These are phyloP conservation scores for Hibiscus mutabilis DNA, from an alignment of 345 rosid genomes.

Conservation along the genomic window DNA sequence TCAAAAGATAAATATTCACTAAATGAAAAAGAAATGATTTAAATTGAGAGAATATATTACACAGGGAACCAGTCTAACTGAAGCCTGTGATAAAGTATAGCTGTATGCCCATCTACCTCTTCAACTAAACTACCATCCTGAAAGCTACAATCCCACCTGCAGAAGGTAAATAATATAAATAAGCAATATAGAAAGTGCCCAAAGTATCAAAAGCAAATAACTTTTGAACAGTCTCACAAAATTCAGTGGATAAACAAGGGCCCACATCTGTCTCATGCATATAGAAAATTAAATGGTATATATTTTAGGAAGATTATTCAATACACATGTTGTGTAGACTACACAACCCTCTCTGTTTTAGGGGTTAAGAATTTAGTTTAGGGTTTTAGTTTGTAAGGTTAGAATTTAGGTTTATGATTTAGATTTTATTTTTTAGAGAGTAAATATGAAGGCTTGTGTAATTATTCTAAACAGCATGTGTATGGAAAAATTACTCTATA, in stretches of 20 bases:
- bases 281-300: background rate
- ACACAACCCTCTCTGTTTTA: too few species aligned
- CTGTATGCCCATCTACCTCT: conserved; percentile 99
- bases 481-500: too few species aligned
- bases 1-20: background rate
- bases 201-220: background rate
- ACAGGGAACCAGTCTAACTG: conserved; percentile 94
- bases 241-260: background rate
- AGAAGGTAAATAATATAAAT: conserved; percentile 12
- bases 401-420: too few species aligned
- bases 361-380: too few species aligned
- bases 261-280: background rate
- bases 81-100: conserved; percentile 87
- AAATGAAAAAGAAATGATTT: conserved; percentile 1
- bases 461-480: too few species aligned
- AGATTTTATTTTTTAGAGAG: too few species aligned
- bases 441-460: too few species aligned
- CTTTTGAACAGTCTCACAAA: background rate
- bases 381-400: too few species aligned
- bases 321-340: too few species aligned
- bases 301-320: background rate
- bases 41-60: conserved; percentile 34
- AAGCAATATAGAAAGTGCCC: background rate
- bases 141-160: conserved; percentile 99
- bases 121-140: conserved; percentile 92